These are phyloP conservation scores for Stephania yunnanensis DNA, from an alignment of 164 flowering plant genomes.

Conservation along the genomic window DNA sequence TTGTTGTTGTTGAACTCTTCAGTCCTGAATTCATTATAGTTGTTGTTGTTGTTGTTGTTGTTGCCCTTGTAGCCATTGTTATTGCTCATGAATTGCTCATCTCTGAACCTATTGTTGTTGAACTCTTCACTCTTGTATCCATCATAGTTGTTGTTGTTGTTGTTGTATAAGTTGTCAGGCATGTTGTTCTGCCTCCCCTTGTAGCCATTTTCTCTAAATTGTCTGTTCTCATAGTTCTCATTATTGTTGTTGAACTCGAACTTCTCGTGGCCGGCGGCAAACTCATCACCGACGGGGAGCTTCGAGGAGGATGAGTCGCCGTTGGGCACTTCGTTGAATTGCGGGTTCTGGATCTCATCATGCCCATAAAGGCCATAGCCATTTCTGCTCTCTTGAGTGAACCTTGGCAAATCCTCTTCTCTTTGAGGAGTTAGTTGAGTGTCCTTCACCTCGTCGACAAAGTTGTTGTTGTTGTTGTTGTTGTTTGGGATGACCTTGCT, in stretches of 20 bases:
- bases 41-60: not conserved
- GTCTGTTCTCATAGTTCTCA: not conserved
- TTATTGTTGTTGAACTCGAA: slow-evolving; percentile 12
- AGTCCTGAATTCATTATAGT: not conserved
- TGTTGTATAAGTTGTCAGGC: slow-evolving; percentile 7
- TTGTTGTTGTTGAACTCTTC: not conserved
- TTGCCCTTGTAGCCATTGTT: not conserved
- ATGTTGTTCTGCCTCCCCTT: not conserved
- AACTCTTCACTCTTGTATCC: not conserved
- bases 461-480: not conserved
- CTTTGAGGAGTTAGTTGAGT: slow-evolving; percentile 11
- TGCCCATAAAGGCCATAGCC: slow-evolving; percentile 35
- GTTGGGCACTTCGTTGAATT: not conserved
- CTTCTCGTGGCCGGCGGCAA: not conserved
- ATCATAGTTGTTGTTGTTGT: slow-evolving; percentile 4
- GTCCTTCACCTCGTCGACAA: not conserved
- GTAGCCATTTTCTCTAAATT: not conserved
- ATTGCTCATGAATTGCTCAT: not conserved
- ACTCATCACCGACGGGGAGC: not conserved
- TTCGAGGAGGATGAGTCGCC: not conserved
- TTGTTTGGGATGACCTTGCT: slow-evolving; percentile 22
- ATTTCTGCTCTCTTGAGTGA: slow-evolving; percentile 6
- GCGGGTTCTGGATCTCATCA: slow-evolving; percentile 9
- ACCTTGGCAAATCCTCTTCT: slow-evolving; percentile 7
- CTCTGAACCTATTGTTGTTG: not conserved